phyloP scores from a whole-genome alignment of 495 filamentous ascomycete species.

The Hypoxylon lienhwacheense region DNA sequence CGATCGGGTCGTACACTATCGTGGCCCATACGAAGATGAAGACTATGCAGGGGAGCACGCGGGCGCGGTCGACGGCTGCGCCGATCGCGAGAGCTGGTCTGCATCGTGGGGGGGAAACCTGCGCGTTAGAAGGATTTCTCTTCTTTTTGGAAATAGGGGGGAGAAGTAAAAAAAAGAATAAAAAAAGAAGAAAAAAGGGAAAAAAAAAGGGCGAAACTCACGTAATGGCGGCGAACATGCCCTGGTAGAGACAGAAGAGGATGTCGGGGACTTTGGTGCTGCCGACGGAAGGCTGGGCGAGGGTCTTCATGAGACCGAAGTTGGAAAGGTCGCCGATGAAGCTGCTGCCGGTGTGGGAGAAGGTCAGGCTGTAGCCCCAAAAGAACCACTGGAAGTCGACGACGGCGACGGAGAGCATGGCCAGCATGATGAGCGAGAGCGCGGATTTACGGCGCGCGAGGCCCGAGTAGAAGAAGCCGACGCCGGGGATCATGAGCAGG shows the following conservation, averaged over 20 bases:
- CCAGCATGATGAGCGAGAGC: slow-evolving; percentile 92
- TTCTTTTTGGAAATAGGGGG: slow-evolving; percentile 1
- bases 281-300: slow-evolving; percentile 80
- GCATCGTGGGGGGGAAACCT: slow-evolving; percentile 1
- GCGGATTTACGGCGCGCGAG: slow-evolving; percentile 94
- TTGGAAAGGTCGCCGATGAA: slow-evolving; percentile 88
- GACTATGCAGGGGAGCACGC: slow-evolving; percentile 78
- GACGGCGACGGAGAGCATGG: slow-evolving; percentile 85
- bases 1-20: slow-evolving; percentile 80
- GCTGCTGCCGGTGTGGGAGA: slow-evolving; percentile 78
- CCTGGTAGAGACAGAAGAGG: slow-evolving; percentile 89
- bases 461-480: slow-evolving; percentile 99
- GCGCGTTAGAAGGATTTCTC: too few relatives aligned
- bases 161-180: background rate
- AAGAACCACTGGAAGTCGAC: slow-evolving; percentile 99
- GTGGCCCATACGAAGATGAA: slow-evolving; percentile 91
- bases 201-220: slow-evolving; percentile 47
- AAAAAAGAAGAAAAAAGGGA: background rate
- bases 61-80: slow-evolving; percentile 78
- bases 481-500: slow-evolving; percentile 87
- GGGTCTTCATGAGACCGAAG: slow-evolving; percentile 78
- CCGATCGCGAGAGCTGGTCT: slow-evolving; percentile 78
- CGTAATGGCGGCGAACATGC: slow-evolving; percentile 82
- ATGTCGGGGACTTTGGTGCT: slow-evolving; percentile 82
- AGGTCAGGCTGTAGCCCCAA: slow-evolving; percentile 95